Evolutionary conservation across 345 rosid genomes (phyloP), one percentile per base, ranked within the genome.

Genomic region (Kernera saxatilis): DNA sequence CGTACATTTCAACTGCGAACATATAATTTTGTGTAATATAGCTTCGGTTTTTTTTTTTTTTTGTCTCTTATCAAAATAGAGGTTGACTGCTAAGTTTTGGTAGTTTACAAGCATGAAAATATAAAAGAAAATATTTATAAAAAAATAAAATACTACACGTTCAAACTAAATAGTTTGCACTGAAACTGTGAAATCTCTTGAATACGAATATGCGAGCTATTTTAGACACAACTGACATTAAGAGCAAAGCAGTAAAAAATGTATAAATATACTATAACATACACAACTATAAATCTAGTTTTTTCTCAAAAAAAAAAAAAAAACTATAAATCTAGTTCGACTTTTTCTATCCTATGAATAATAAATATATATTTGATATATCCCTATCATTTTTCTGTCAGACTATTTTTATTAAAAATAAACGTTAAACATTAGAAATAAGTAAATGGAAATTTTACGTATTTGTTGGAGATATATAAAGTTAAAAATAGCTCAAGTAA

Each of bases 1-100:
- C 70, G 51, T 43, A 36, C 32, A 53, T 72, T 53, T 54, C 64
- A 72, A 64, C 70, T 10, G 11, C 54, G 5, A 40, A 32, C 39
- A 41, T n/a, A 10, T 29, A 18, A 21, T 29, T 52, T 22, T 45
- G 22, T 40, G 11, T 35, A 27, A 27, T 15, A 61, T 11, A 35
- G 12, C 57, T 49, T 32, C 25, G 8, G 11, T 30, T 29, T 9
- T 33, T 32, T 37, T 37, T 1, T 11, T 33, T 8, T 22, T 66
- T 66, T 11, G 43, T 18, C 29, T 15, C 4, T 5, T 18, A 52
- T 7, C 33, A 3, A 27, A n/a, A 44, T 23, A 57, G 27, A 69
- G n/a, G 37, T 59, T 58, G 30, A 70, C 40, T 17, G 13, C 5
- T 48, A 15, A 17, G 14, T 25, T 45, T 33, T 23, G 27, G 57